Conservation (phyloP, 192 early-diverging fungal genomes). For the Anaeromyces robustus region DNA sequence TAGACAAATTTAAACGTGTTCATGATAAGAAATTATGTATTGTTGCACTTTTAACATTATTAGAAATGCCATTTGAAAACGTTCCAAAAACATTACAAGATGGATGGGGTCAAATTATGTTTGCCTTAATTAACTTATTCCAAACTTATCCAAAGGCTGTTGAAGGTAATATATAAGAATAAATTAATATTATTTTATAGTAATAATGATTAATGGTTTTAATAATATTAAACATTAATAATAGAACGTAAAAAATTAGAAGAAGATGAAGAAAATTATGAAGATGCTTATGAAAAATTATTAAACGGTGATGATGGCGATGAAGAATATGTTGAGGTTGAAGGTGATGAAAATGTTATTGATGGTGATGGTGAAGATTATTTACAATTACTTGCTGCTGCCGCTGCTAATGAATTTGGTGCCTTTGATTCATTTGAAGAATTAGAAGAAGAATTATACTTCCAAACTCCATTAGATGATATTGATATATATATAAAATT, state of each 20-base stretch:
- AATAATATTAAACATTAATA: neutral
- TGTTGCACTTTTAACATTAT: slow-evolving; percentile 53
- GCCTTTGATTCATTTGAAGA: slow-evolving; percentile 30
- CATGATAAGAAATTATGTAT: slow-evolving; percentile 92
- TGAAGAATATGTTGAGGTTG: neutral
- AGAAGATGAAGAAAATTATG: slow-evolving; percentile 1
- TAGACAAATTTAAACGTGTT: slow-evolving; percentile 64
- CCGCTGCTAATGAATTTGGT: slow-evolving; percentile 3
- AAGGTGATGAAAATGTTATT: slow-evolving; percentile 29
- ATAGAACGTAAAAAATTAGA: neutral
- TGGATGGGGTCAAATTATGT: slow-evolving; percentile 60
- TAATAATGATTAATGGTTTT: neutral
- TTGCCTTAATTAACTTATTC: slow-evolving; percentile 55
- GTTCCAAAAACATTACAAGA: slow-evolving; percentile 54
- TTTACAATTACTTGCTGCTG: slow-evolving; percentile 31
- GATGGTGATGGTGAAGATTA: slow-evolving; percentile 46
- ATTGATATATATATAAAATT: slow-evolving; percentile 58
- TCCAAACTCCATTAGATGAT: slow-evolving; percentile 63
- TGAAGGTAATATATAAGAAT: slow-evolving; percentile 8
- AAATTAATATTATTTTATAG: neutral
- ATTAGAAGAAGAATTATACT: slow-evolving; percentile 56
- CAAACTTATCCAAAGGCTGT: slow-evolving; percentile 55
- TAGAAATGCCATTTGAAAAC: slow-evolving; percentile 51
- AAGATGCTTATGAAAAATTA: slow-evolving; percentile 25
- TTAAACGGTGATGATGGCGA: slow-evolving; percentile 32